phyloP scores from a whole-genome alignment of 768 basidiomycete genomes.

The Rhizopogon sp. region DNA sequence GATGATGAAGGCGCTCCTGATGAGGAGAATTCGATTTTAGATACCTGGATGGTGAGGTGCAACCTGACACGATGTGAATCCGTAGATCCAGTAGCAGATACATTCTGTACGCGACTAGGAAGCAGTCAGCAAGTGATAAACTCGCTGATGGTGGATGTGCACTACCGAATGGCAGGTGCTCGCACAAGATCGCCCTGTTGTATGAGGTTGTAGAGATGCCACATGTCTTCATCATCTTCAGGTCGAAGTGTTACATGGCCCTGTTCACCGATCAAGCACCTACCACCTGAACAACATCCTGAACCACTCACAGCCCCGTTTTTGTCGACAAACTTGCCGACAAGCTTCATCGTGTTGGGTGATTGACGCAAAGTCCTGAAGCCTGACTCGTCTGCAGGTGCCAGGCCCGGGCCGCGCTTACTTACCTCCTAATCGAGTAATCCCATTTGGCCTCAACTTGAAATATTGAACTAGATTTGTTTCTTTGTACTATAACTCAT shows the following conservation, averaged over 20 bases:
- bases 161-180: constrained; percentile 78
- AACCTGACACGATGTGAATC: constrained; percentile 87
- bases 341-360: constrained; percentile 67
- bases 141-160: background rate
- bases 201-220: constrained; percentile 98
- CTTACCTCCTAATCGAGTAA: background rate
- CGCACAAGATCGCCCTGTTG: constrained; percentile 83
- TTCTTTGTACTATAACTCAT: no score
- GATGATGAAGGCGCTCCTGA: constrained; percentile 48
- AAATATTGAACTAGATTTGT: no score
- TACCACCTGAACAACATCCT: background rate
- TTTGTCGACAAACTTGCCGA: constrained; percentile 82
- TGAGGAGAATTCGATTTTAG: constrained; percentile 77
- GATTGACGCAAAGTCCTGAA: background rate
- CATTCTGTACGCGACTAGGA: constrained; percentile 76
- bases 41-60: constrained; percentile 79
- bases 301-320: constrained; percentile 58
- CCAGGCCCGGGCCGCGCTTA: no score
- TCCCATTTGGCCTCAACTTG: background rate
- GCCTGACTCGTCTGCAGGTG: background rate
- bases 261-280: constrained; percentile 36
- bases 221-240: constrained; percentile 99
- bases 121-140: constrained; percentile 6
- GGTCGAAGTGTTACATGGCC: constrained; percentile 93
- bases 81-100: constrained; percentile 89